Evolutionary conservation across 1,139 yeast genomes (phyloP).

Genomic region (Arxiozyma bovina): DNA sequence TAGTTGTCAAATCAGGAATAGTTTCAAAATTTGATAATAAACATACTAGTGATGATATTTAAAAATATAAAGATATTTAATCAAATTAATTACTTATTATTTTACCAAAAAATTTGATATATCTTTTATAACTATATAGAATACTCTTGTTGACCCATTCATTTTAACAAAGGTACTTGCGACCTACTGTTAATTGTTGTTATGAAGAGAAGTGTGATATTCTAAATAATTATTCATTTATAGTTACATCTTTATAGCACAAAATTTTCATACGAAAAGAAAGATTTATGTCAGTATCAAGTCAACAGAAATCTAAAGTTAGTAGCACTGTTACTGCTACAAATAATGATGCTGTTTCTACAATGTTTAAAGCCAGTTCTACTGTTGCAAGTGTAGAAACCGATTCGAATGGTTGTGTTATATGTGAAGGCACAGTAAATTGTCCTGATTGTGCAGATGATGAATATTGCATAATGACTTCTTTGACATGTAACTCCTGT

Average conservation of each 20-base stretch:
- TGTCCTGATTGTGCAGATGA: slow-evolving; percentile 52
- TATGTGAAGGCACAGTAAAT: slow-evolving; percentile 35
- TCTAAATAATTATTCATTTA: too few relatives aligned
- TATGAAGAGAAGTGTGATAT: too few relatives aligned
- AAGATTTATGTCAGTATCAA: background rate
- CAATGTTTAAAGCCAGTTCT: background rate
- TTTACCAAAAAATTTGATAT: too few relatives aligned
- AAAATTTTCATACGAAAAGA: too few relatives aligned
- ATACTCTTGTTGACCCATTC: too few relatives aligned
- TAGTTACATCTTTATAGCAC: background rate
- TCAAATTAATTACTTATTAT: background rate
- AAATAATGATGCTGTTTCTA: background rate
- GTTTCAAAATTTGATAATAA: background rate
- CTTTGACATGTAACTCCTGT: slow-evolving; percentile 50
- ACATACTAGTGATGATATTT: background rate
- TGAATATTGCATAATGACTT: slow-evolving; percentile 44
- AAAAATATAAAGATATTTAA: background rate
- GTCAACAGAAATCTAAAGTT: background rate
- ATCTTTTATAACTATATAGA: too few relatives aligned
- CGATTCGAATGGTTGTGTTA: slow-evolving; percentile 37
- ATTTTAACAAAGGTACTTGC: too few relatives aligned
- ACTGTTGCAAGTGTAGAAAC: background rate
- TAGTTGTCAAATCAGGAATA: background rate
- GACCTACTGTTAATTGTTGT: too few relatives aligned
- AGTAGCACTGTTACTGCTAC: background rate